Percentiles rank a stretch among this genome's conserved stretches.
These are phyloP conservation scores for Dactylonectria macrodidyma DNA, from an alignment of 2,329 filamentous ascomycete species.

Conservation along the genomic window DNA sequence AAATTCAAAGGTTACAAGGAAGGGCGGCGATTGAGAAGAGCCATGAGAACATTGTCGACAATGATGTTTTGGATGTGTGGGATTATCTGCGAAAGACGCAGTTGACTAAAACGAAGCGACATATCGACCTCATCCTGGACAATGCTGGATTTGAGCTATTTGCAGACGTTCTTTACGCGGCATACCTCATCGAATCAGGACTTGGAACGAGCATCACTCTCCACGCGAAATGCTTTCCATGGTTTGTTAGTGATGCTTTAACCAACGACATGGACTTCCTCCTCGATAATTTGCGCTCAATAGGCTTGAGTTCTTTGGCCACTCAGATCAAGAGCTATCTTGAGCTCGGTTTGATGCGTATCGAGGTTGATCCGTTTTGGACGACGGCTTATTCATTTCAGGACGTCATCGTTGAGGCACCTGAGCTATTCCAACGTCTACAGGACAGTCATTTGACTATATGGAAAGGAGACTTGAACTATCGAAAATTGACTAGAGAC, in stretches of 20 bases:
- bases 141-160: constrained; percentile 81
- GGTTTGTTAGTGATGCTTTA: constrained; percentile 80
- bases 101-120: constrained; percentile 56
- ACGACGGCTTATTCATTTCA: constrained; percentile 72
- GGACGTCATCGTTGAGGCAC: constrained; percentile 70
- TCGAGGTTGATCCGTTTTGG: constrained; percentile 69
- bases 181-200: constrained; percentile 74
- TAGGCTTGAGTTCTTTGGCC: constrained; percentile 15
- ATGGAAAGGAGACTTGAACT: constrained; percentile 81
- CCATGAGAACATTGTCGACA: constrained; percentile 78
- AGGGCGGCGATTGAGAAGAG: constrained; percentile 71
- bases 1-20: constrained; percentile 79
- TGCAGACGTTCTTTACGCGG: constrained; percentile 76
- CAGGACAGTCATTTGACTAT: constrained; percentile 75
- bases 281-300: not conserved
- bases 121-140: constrained; percentile 80
- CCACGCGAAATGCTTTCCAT: constrained; percentile 78
- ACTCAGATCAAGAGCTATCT: constrained; percentile 14
- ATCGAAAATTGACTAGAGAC: constrained; percentile 76
- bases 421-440: constrained; percentile 70
- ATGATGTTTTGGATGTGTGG: constrained; percentile 67
- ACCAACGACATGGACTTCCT: constrained; percentile 69
- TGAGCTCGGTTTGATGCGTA: constrained; percentile 16
- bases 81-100: constrained; percentile 63
- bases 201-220: constrained; percentile 76